Conservation (phyloP, 331 rosid genomes). For the Prunus yedoensis region DNA sequence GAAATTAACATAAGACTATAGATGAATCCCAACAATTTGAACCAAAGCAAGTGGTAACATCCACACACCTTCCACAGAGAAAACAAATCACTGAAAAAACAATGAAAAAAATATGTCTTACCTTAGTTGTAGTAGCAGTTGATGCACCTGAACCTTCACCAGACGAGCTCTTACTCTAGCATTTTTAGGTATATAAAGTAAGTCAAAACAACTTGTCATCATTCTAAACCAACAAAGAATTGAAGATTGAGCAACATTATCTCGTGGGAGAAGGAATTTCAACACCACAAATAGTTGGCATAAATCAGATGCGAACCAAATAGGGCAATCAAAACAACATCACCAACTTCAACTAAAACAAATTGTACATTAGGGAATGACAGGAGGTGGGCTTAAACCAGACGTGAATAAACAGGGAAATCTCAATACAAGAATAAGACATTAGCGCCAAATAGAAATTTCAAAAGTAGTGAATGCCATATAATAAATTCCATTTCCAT, state of each 20-base stretch:
- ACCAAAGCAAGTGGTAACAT: neutral
- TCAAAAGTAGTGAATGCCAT: neutral
- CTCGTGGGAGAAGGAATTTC: neutral
- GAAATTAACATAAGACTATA: neutral
- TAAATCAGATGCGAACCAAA: neutral
- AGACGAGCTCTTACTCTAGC: constrained; percentile 60
- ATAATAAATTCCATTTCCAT: neutral
- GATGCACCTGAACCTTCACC: constrained; percentile 63
- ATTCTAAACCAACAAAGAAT: neutral
- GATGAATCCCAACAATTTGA: neutral
- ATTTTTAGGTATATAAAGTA: neutral
- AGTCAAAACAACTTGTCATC: neutral
- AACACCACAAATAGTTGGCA: neutral
- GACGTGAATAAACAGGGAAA: neutral
- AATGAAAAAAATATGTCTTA: constrained; percentile 26
- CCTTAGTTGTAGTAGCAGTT: constrained; percentile 51
- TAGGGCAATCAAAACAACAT: neutral
- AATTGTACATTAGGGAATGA: neutral
- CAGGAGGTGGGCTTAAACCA: neutral
- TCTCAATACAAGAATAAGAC: neutral
- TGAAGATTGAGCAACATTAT: neutral
- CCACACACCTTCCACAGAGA: neutral
- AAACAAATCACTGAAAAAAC: neutral
- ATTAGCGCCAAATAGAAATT: neutral
- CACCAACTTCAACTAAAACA: neutral